phyloP scores from a whole-genome alignment of 495 filamentous ascomycete genomes.

The Penicillium steckii region DNA sequence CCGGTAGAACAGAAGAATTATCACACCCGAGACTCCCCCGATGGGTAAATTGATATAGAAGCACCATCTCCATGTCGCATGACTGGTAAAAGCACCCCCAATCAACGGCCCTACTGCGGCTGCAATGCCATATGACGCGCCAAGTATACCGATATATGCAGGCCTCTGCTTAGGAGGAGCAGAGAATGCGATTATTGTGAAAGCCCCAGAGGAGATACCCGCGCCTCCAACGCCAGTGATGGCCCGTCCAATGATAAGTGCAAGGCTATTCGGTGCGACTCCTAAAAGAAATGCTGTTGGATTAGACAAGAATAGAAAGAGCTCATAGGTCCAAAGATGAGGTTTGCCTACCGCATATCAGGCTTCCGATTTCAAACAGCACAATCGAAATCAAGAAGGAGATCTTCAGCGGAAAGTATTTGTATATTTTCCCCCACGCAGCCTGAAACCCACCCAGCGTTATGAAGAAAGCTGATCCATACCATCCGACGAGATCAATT shows the following conservation, averaged over 20 bases:
- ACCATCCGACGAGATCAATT: slow-evolving; percentile 48
- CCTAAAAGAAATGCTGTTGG: not conserved
- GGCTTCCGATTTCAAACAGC: slow-evolving; percentile 53
- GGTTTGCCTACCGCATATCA: slow-evolving; percentile 55
- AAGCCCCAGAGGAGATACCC: slow-evolving; percentile 43
- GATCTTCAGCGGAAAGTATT: slow-evolving; percentile 41
- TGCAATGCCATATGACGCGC: slow-evolving; percentile 51
- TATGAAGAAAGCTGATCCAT: slow-evolving; percentile 46
- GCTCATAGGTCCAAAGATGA: too few relatives aligned
- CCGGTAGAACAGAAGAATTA: slow-evolving; percentile 41
- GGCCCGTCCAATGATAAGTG: slow-evolving; percentile 62
- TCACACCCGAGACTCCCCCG: slow-evolving; percentile 36
- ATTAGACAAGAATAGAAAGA: too few relatives aligned
- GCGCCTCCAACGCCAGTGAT: slow-evolving; percentile 51
- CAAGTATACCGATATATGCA: slow-evolving; percentile 44
- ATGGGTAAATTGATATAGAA: slow-evolving; percentile 58
- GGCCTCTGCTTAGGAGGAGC: slow-evolving; percentile 54
- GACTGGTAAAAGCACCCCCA: slow-evolving; percentile 26
- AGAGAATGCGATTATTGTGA: slow-evolving; percentile 55
- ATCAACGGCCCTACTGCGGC: slow-evolving; percentile 47
- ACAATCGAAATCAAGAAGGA: slow-evolving; percentile 39
- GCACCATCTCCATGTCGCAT: slow-evolving; percentile 30
- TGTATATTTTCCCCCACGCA: slow-evolving; percentile 47
- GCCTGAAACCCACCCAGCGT: slow-evolving; percentile 43
- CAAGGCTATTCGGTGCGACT: slow-evolving; percentile 53